Evolutionary conservation across 495 filamentous ascomycete species (phyloP), one percentile per base, ranked within the genome.

Genomic region (Hypoxylon perforatum): DNA sequence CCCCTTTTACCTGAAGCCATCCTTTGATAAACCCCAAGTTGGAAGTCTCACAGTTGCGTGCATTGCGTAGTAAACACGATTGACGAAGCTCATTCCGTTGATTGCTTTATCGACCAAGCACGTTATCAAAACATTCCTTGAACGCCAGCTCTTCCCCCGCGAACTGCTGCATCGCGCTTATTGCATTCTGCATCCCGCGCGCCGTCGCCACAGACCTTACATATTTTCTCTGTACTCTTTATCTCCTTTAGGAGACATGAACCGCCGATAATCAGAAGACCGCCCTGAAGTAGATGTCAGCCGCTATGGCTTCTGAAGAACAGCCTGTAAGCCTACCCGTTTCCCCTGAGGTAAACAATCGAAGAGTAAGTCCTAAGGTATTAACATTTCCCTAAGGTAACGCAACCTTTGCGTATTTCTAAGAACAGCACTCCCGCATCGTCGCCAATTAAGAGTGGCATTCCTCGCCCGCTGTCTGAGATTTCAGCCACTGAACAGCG

Each of bases 351-450:
- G 25, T 33, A 1, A 47, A 38, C 33, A 46, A 33, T 52, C 8
- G 21, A 50, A 41, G 57, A 72, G 64, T 67, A 38, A 21, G 36
- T 15, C 0, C 52, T 14, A 9, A 18, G 15, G 3, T 35, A 45
- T 50, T 59, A 58, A 69, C 41, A 44, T 10, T n/a, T 57, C 57
- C 18, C 19, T 8, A 22, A 74, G 72, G 61, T 74, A 17, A 74
- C 72, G 54, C 84, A 82, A 59, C 85, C 86, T 69, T 67, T 88
- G 76, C 85, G 84, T 64, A 86, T 88, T 56, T 81, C 85, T 36
- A 88, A 87, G 73, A 80, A 68, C 67, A 63, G 14, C 39, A 80
- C 75, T 28, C 78, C 80, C 25, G 75, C 72, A 47, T 64, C 80
- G 38, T 81, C 82, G 17, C 80, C 85, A 10, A 61, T 68, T 57